Evolutionary conservation across 2,329 filamentous ascomycete species (phyloP).

Genomic region (Neonectria hederae): DNA sequence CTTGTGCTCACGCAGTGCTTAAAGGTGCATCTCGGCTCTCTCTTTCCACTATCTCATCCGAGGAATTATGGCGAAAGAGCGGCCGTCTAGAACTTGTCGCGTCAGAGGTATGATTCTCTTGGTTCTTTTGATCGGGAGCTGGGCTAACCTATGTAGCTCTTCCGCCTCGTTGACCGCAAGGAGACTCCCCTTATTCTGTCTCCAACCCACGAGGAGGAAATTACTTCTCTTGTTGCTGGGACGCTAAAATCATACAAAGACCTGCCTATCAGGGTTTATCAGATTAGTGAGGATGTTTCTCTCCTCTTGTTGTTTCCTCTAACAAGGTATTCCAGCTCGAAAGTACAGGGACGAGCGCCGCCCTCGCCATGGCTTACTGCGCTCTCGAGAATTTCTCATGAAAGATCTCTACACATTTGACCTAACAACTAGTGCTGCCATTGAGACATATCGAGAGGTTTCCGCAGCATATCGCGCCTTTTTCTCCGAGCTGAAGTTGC

Average conservation of each 20-base stretch:
- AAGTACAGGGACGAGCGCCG: slow-evolving; percentile 96
- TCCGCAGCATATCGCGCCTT: slow-evolving; percentile 77
- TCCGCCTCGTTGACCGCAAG: slow-evolving; percentile 82
- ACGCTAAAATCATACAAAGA: slow-evolving; percentile 85
- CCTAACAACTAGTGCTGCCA: slow-evolving; percentile 69
- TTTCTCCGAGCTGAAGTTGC: slow-evolving; percentile 84
- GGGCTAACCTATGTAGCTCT: slow-evolving; percentile 66
- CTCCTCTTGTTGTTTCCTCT: slow-evolving; percentile 15
- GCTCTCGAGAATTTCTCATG: slow-evolving; percentile 94
- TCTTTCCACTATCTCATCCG: slow-evolving; percentile 85
- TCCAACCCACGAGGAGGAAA: slow-evolving; percentile 97
- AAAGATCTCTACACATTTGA: slow-evolving; percentile 99
- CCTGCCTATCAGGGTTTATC: slow-evolving; percentile 86
- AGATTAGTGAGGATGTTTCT: slow-evolving; percentile 70
- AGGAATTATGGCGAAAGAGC: slow-evolving; percentile 83
- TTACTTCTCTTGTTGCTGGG: slow-evolving; percentile 80
- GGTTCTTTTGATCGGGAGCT: neutral
- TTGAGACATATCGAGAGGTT: slow-evolving; percentile 82
- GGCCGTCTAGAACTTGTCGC: slow-evolving; percentile 78
- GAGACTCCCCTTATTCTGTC: slow-evolving; percentile 79
- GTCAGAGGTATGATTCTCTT: slow-evolving; percentile 68
- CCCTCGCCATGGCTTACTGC: slow-evolving; percentile 86
- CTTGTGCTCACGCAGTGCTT: slow-evolving; percentile 23
- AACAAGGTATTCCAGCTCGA: slow-evolving; percentile 63
- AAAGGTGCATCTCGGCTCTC: slow-evolving; percentile 81